Evolutionary conservation across 2,329 filamentous ascomycete genomes (phyloP).

Genomic region (Phaeosphaeria sp.): DNA sequence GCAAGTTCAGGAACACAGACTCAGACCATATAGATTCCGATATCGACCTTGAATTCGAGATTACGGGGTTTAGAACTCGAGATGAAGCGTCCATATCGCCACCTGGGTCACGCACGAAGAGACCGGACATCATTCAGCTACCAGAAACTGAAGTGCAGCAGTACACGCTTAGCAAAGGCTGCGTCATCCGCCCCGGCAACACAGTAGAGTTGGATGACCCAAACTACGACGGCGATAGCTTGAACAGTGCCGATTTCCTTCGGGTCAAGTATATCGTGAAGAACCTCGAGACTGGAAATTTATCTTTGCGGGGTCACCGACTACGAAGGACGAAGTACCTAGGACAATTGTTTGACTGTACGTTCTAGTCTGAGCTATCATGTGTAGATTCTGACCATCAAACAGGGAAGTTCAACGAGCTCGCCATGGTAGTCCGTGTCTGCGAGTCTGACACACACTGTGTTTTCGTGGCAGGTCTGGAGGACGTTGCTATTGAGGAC

Average conservation of each 20-base stretch:
- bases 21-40: background rate
- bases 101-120: background rate
- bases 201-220: slow-evolving; percentile 27
- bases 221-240: background rate
- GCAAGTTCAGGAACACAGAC: background rate
- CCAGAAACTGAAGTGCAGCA: background rate
- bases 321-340: slow-evolving; percentile 26
- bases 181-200: slow-evolving; percentile 6
- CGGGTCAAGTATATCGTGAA: slow-evolving; percentile 23
- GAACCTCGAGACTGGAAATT: slow-evolving; percentile 19
- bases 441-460: slow-evolving; percentile 3
- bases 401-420: slow-evolving; percentile 6
- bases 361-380: slow-evolving; percentile 14
- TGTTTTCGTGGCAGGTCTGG: slow-evolving; percentile 3
- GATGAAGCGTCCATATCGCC: background rate
- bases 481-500: slow-evolving; percentile 2
- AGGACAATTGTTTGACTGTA: slow-evolving; percentile 27
- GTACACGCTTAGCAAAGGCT: background rate
- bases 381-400: slow-evolving; percentile 11
- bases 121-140: background rate
- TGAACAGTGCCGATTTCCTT: slow-evolving; percentile 30
- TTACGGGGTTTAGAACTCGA: background rate
- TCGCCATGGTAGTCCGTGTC: slow-evolving; percentile 7
- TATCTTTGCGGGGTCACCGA: slow-evolving; percentile 26
- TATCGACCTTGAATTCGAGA: background rate